Evolutionary conservation across 2,329 filamentous ascomycete genomes (phyloP), one percentile per base, ranked within the genome.

Genomic region (Talaromyces amestolkiae): DNA sequence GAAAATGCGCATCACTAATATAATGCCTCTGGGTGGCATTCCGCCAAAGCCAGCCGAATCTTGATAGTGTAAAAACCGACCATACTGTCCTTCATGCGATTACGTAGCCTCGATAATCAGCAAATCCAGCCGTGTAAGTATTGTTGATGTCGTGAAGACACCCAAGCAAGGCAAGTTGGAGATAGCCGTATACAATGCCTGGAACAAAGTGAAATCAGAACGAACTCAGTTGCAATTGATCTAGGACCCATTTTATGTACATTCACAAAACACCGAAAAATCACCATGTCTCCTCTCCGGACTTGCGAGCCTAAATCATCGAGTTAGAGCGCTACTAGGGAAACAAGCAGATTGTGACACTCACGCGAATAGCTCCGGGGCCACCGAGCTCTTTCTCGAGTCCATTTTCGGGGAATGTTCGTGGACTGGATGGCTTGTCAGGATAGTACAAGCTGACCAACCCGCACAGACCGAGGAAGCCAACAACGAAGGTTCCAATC

Each of bases 341-440:
- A 31, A 39, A 35, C 17, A 41, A 31, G 6, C 13, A 47, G 19
- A 33, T 4, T 39, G 13, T 59, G 62, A 35, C 64, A 84, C 89
- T 79, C 81, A 92, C 91, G 79, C 85, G 83, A 62, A 87, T 67
- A 65, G 89, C 89, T 72, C 86, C 85, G 33, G 86, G 77, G 10
- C 91, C 91, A 67, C 91, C 91, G 66, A 95, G 80, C 75, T 94
- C 91, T 73, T 85, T 84, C 77, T 92, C 86, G 69, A 95, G 77
- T 24, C 91, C 91, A n/a, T 24, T 37, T 69, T 84, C 88, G 24
- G 77, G 75, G 73, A 89, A 95, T 71, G 89, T 88, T 66, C 87
- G 85, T 10, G 91, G 90, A 68, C 83, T 88, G 37, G 88, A 85
- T 53, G 85, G 85, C 76, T 84, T 87, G 76, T 94, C 91, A 24